Conservation (phyloP, 257 asterid genomes). For the Galeopsis tetrahit region DNA sequence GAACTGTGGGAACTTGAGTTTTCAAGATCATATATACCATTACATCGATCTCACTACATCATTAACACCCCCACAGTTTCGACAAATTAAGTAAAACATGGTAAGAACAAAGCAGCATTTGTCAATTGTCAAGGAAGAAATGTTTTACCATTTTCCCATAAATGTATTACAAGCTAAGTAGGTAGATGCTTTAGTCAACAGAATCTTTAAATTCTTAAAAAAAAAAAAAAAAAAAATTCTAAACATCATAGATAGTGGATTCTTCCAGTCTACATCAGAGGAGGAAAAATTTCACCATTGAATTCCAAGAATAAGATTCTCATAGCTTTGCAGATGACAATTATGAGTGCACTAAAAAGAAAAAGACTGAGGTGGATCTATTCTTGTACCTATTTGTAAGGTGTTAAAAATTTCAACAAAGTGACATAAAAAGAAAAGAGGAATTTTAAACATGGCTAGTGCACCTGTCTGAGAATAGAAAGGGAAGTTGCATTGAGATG, state of each 20-base stretch:
- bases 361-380: constrained; percentile 62
- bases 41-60: constrained; percentile 27
- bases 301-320: constrained; percentile 83
- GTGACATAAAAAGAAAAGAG: constrained; percentile 40
- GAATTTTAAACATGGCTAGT: constrained; percentile 47
- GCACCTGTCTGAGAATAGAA: constrained; percentile 56
- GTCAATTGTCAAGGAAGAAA: constrained; percentile 40
- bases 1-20: neutral
- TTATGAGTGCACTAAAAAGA: constrained; percentile 51
- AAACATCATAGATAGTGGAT: constrained; percentile 74
- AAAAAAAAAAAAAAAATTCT: constrained; percentile 37
- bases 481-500: constrained; percentile 38
- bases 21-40: constrained; percentile 16
- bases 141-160: constrained; percentile 19
- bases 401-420: constrained; percentile 59
- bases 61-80: neutral
- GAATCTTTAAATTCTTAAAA: constrained; percentile 51
- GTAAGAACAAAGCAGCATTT: constrained; percentile 31
- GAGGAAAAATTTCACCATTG: constrained; percentile 44
- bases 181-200: constrained; percentile 73
- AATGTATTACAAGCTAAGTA: constrained; percentile 45
- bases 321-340: constrained; percentile 56
- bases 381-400: constrained; percentile 78
- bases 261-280: constrained; percentile 54
- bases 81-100: constrained; percentile 16